Conservation (phyloP, 2,329 filamentous ascomycete species). For the Simplicillium sp. region DNA sequence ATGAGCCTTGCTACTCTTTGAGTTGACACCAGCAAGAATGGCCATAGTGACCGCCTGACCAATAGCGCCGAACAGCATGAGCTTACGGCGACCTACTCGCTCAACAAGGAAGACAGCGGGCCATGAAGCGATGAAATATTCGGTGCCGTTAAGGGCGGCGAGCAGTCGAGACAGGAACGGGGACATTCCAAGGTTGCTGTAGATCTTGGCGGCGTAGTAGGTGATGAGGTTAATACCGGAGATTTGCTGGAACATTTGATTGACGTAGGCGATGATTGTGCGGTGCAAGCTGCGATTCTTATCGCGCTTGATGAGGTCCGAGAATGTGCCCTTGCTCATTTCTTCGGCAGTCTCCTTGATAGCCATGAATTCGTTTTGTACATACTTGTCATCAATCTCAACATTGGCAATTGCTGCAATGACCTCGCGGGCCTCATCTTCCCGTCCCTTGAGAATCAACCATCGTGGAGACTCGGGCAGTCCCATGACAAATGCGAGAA, state of each 20-base stretch:
- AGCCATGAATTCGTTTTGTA: slow-evolving; percentile 47
- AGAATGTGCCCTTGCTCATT: slow-evolving; percentile 50
- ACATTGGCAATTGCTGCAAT: slow-evolving; percentile 45
- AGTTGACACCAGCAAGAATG: slow-evolving; percentile 47
- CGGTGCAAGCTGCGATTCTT: slow-evolving; percentile 49
- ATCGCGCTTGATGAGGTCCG: slow-evolving; percentile 46
- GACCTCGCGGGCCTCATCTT: slow-evolving; percentile 36
- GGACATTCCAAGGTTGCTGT: slow-evolving; percentile 41
- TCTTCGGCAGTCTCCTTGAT: slow-evolving; percentile 64
- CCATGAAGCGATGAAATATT: slow-evolving; percentile 56
- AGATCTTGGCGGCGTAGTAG: slow-evolving; percentile 53
- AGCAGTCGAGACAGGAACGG: slow-evolving; percentile 48
- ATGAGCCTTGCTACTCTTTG: slow-evolving; percentile 36
- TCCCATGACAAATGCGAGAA: slow-evolving; percentile 40
- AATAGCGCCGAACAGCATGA: slow-evolving; percentile 62
- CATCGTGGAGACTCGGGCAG: slow-evolving; percentile 45
- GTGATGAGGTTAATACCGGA: slow-evolving; percentile 54
- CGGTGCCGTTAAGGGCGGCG: slow-evolving; percentile 30
- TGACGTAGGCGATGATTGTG: slow-evolving; percentile 49
- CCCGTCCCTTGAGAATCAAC: slow-evolving; percentile 33
- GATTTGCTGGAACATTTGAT: slow-evolving; percentile 59
- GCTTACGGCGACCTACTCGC: slow-evolving; percentile 54
- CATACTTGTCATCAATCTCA: slow-evolving; percentile 44
- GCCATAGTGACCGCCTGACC: slow-evolving; percentile 58
- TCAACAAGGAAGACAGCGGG: slow-evolving; percentile 52